Base-by-base conservation (phyloP, 805 yeast genomes). In the Myxozyma neglecta region DNA sequence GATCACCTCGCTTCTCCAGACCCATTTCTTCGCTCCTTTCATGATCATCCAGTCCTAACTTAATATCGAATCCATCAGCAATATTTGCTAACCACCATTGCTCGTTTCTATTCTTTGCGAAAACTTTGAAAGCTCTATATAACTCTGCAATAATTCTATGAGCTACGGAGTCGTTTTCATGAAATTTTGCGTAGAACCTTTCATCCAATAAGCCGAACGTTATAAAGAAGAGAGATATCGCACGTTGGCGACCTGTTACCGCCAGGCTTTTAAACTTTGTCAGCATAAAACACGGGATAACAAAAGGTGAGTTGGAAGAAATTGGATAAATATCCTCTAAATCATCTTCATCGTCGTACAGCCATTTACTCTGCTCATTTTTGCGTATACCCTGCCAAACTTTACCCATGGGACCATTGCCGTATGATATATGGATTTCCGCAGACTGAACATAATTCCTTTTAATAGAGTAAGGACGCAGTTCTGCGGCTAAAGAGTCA, bases 201-300 rank as follows among this genome's bases (percentile, higher is more conserved):
- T 87, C 88, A 72, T 93, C 97, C 68, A 93, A 77, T 53, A 93
- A 75, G 0, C 97, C 98, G 7, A 97, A 97, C 3, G 97, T 91
- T 78, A 93, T 91, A 14, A 92, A 87, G 52, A 97, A 77, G 39
- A 93, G 75, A 34, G 89, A 56, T 69, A 71, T 50, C 90, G 78
- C 74, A 88, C 90, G 72, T 89, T 94, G 75, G 90, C 80, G 72
- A 89, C 90, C 29, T 96, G 96, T 63, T 90, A 76, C 1, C 97
- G 89, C n/a, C 89, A 85, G 63, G 11, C 57, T 13, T 53, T 62
- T 62, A n/a, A 62, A 35, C 39, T 59, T 59, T 14, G 48, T 29
- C 10, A 62, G 51, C 60, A 59, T 49, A 50, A 54, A 62, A 16
- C 29, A 16, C 29, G 65, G 49, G 34, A 59, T 24, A 14, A 90